Evolutionary conservation across 768 basidiomycete species (phyloP), one percentile per base, ranked within the genome.

Genomic region (Suillus hirtellus): DNA sequence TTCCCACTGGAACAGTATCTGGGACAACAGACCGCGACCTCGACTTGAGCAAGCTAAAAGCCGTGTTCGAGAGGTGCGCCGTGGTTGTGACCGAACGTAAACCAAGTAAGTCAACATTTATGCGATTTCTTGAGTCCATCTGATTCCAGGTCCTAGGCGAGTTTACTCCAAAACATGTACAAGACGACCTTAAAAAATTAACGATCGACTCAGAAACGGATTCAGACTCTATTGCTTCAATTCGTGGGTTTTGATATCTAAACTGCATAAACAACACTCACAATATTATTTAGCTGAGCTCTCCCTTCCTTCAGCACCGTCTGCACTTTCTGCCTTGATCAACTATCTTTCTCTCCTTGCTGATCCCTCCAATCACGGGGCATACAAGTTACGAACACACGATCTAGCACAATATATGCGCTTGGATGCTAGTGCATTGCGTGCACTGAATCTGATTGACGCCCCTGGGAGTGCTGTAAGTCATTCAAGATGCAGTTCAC

Each of bases 391-490:
- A 14, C 84, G 84, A 44, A 92, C 90, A 0, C 96, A 99, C 71
- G 95, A 99, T 72, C 81, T 99, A 0, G 86, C 91, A 2, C 95
- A 93, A 71, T 99, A 90, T 75, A 97, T 99, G 95, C 89, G 89
- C 63, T 84, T 99, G 10, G 97, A 99, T 72, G 94, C 97, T 1
- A 96, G 95, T 65, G 96, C 97, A 0, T 79, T 99, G 19, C 85
- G 90, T 59, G 97, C 97, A 1, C 78, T 99, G 31, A 93, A 94
- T 70, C 78, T 99, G 17, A 86, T 91, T 34, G 93, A 95, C 61
- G 80, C 84, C 31, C 84, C 87, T 2, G 85, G 86, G 27, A 69
- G 59, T 15, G 15, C 46, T 10, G 19, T 60, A 0, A 54, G 27
- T 58, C 47, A 60, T 31, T 9, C 10, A 1, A 8, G 59, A 60